Evolutionary conservation across 2,329 filamentous ascomycete species (phyloP).

Genomic region (Didymella pomorum): DNA sequence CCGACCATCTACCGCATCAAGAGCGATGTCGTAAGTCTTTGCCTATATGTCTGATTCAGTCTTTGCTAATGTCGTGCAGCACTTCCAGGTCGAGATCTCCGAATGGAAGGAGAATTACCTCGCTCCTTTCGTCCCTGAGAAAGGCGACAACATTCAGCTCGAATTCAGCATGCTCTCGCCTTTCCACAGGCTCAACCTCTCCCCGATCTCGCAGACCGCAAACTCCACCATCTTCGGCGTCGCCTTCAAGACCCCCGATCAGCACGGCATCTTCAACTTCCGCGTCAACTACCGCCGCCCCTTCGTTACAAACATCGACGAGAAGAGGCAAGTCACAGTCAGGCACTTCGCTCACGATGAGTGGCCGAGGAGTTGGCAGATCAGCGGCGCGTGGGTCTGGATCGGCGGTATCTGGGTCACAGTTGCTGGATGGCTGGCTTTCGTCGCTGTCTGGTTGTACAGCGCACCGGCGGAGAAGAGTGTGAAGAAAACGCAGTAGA

Average conservation of each 20-base stretch:
- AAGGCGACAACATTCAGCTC: conserved; percentile 81
- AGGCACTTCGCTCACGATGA: conserved; percentile 97
- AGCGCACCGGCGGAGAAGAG: conserved; percentile 65
- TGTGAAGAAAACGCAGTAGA: conserved; percentile 59
- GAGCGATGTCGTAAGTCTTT: conserved; percentile 84
- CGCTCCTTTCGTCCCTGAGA: conserved; percentile 74
- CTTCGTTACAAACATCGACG: conserved; percentile 86
- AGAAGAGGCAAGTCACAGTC: conserved; percentile 94
- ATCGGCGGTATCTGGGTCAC: conserved; percentile 87
- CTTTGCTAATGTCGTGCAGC: conserved; percentile 58
- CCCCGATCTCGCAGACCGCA: conserved; percentile 63
- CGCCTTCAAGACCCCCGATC: conserved; percentile 86
- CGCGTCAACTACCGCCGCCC: conserved; percentile 96
- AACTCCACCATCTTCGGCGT: conserved; percentile 77
- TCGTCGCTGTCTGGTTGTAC: conserved; percentile 89
- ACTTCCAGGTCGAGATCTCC: conserved; percentile 87
- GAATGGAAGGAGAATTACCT: conserved; percentile 81
- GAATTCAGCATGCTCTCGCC: conserved; percentile 99
- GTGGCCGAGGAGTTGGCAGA: conserved; percentile 89
- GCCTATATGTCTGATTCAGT: neutral
- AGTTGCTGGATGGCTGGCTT: conserved; percentile 81
- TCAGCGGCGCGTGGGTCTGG: conserved; percentile 94
- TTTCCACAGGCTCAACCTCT: conserved; percentile 86
- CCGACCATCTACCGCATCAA: conserved; percentile 94
- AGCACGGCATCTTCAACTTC: conserved; percentile 99